These are phyloP conservation scores for Serendipita indica DNA, from an alignment of 768 basidiomycete genomes.

Conservation along the genomic window DNA sequence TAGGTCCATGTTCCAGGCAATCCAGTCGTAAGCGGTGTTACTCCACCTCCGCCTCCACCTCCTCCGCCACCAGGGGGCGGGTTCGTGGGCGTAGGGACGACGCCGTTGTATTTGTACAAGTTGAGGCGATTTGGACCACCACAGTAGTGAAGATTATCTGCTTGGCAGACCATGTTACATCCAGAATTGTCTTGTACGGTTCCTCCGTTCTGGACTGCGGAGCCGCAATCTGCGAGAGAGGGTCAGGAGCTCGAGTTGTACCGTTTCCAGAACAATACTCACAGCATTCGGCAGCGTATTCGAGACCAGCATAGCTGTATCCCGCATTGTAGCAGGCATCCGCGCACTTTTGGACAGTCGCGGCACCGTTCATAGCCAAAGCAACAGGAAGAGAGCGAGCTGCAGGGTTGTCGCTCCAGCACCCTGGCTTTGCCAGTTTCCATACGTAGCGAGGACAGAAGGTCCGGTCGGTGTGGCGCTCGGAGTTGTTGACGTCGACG, in stretches of 20 bases:
- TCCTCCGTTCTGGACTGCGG: slow-evolving; percentile 31
- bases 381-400: not conserved
- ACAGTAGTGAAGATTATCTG: slow-evolving; percentile 3
- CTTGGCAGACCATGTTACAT: slow-evolving; percentile 54
- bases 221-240: slow-evolving; percentile 40
- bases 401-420: slow-evolving; percentile 6
- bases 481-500: not conserved
- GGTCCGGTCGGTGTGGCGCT: not conserved
- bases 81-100: slow-evolving; percentile 21
- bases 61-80: slow-evolving; percentile 18
- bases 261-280: no score
- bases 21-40: slow-evolving; percentile 34
- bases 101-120: slow-evolving; percentile 55
- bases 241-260: no score
- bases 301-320: slow-evolving; percentile 26
- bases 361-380: not conserved
- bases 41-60: slow-evolving; percentile 16
- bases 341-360: not conserved
- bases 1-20: slow-evolving; percentile 47
- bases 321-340: slow-evolving; percentile 38
- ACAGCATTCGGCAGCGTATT: slow-evolving; percentile 34
- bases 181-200: slow-evolving; percentile 31
- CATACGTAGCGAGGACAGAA: not conserved
- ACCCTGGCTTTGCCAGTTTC: slow-evolving; percentile 1
- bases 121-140: slow-evolving; percentile 39